These are phyloP conservation scores for Streptanthus diversifolius DNA, from an alignment of 345 rosid genomes.

Conservation along the genomic window DNA sequence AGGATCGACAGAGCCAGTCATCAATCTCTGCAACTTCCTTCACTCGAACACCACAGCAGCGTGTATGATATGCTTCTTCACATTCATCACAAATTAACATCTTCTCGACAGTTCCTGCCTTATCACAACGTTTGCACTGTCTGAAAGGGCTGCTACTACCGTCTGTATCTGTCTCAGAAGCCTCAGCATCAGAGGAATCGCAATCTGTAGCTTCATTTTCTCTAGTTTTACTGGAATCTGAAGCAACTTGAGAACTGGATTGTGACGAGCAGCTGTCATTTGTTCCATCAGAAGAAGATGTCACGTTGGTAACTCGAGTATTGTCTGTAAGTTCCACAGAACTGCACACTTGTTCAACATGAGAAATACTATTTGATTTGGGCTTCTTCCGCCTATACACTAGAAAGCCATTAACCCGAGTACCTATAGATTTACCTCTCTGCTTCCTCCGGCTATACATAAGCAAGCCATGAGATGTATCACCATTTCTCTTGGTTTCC, in stretches of 20 bases:
- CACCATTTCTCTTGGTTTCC: constrained; percentile 39
- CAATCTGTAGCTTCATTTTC: constrained; percentile 57
- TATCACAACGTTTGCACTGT: constrained; percentile 66
- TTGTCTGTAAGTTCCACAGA: not conserved
- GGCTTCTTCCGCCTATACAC: constrained; percentile 51
- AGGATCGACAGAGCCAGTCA: constrained; percentile 83
- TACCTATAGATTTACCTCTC: constrained; percentile 35
- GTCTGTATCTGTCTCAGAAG: constrained; percentile 35
- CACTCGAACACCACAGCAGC: constrained; percentile 59
- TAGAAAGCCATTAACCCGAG: constrained; percentile 34
- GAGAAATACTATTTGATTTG: constrained; percentile 26
- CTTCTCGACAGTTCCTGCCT: constrained; percentile 38
- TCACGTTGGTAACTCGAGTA: not conserved
- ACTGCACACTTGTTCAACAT: constrained; percentile 9
- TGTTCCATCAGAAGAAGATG: constrained; percentile 37
- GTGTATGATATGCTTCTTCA: constrained; percentile 74
- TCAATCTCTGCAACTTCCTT: constrained; percentile 46
- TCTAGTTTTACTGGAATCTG: constrained; percentile 44
- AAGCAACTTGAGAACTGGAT: constrained; percentile 50
- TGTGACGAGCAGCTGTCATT: constrained; percentile 67
- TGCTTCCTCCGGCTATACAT: constrained; percentile 48
- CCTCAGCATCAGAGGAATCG: constrained; percentile 54
- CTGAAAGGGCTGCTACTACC: constrained; percentile 37
- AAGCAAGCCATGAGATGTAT: constrained; percentile 26
- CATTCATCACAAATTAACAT: constrained; percentile 90